Conservation (phyloP, 441 rosid genomes). For the Pelargonium fulgidum region DNA sequence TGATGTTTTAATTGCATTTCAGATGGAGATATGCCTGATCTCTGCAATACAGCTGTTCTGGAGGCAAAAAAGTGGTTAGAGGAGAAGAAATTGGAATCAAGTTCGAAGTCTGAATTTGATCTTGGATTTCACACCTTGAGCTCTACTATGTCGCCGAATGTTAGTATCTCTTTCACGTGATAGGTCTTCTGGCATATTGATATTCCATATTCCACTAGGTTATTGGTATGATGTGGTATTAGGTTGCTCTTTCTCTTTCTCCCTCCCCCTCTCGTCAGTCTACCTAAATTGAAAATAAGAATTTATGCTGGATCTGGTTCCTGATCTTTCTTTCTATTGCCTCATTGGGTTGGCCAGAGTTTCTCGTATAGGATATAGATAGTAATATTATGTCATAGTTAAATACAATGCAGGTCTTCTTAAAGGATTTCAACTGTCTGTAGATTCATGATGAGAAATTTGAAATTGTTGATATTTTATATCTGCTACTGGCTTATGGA, state of each 20-base stretch:
- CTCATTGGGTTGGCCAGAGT: background rate
- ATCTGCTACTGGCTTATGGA: background rate
- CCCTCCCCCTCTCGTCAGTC: background rate
- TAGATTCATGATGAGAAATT: background rate
- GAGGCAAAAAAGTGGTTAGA: constrained; percentile 80
- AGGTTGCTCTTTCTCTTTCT: background rate
- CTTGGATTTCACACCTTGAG: constrained; percentile 33
- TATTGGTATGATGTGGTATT: background rate
- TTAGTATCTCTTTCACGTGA: constrained; percentile 28
- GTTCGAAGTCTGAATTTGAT: constrained; percentile 44
- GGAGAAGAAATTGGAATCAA: constrained; percentile 62
- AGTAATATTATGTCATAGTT: background rate
- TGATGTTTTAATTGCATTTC: constrained; percentile 23
- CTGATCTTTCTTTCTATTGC: background rate
- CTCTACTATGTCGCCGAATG: constrained; percentile 33
- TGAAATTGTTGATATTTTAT: background rate
- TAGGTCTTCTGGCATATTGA: background rate
- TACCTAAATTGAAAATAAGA: background rate
- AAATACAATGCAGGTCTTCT: background rate
- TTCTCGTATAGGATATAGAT: background rate
- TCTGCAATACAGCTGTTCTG: constrained; percentile 41
- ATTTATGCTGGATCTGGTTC: background rate
- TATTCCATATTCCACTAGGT: background rate
- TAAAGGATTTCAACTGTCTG: background rate
- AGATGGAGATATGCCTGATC: constrained; percentile 47